These are phyloP conservation scores for Sisymbrium irio DNA, from an alignment of 345 rosid genomes.

Conservation along the genomic window DNA sequence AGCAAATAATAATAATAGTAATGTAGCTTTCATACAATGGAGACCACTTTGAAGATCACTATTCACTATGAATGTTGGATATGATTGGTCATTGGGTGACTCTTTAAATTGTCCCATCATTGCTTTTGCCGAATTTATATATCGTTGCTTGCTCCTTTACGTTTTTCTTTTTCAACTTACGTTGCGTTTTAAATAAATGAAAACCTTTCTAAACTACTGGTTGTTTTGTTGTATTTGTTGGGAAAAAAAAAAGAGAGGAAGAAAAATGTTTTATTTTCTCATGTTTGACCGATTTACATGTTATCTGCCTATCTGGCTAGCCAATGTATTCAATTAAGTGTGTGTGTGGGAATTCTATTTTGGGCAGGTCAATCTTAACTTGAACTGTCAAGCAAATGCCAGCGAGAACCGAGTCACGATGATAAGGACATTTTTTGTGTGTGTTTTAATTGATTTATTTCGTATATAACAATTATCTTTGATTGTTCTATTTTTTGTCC, in stretches of 20 bases:
- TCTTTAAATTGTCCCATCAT: conserved; percentile 29
- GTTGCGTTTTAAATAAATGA: not conserved
- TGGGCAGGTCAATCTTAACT: conserved; percentile 12
- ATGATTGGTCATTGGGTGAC: not conserved
- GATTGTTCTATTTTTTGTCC: not conserved
- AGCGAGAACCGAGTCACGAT: not conserved
- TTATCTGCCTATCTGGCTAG: not conserved
- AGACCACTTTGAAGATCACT: conserved; percentile 20
- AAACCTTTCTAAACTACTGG: no score
- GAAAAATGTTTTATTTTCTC: not conserved
- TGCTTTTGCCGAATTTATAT: conserved; percentile 1
- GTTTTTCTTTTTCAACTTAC: not conserved
- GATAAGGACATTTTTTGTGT: no score
- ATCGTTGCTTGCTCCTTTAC: not conserved
- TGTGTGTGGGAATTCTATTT: not conserved
- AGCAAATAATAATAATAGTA: not conserved
- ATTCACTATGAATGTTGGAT: conserved; percentile 11
- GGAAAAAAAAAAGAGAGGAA: not conserved
- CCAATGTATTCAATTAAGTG: not conserved
- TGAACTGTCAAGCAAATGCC: conserved; percentile 25
- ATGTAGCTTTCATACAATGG: conserved; percentile 25
- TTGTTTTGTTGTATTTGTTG: no score
- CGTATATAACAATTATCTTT: not conserved
- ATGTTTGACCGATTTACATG: not conserved
- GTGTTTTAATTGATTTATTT: not conserved